Percentiles rank a stretch among this genome's conserved stretches.
These are phyloP conservation scores for Metarhizium humberi DNA, from an alignment of 2,329 filamentous ascomycete species.

Conservation along the genomic window DNA sequence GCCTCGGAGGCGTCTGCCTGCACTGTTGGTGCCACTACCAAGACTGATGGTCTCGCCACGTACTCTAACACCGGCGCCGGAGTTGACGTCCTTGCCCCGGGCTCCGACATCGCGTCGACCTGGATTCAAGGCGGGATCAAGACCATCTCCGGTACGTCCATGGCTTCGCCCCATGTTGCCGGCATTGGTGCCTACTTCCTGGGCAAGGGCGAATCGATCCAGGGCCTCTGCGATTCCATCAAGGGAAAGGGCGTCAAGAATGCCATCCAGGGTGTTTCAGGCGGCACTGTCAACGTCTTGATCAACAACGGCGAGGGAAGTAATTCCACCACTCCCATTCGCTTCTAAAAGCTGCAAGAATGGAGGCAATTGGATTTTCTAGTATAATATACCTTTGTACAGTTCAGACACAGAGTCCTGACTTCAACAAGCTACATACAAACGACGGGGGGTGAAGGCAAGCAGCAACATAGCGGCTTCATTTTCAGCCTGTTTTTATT, in stretches of 20 bases:
- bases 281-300: constrained; percentile 40
- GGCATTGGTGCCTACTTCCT: constrained; percentile 35
- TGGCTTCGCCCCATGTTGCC: constrained; percentile 29
- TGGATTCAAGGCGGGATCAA: constrained; percentile 30
- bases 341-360: too few species aligned
- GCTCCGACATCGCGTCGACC: constrained; percentile 33
- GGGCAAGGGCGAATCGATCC: constrained; percentile 30
- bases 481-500: too few species aligned
- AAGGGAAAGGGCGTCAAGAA: constrained; percentile 29
- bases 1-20: constrained; percentile 34
- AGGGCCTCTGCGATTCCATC: constrained; percentile 38
- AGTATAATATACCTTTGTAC: too few species aligned
- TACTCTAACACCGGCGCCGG: constrained; percentile 41
- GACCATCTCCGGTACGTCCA: constrained; percentile 33
- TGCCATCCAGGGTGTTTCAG: constrained; percentile 29
- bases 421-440: too few species aligned
- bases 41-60: constrained; percentile 25
- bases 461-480: too few species aligned
- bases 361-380: too few species aligned
- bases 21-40: constrained; percentile 38
- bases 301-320: constrained; percentile 40
- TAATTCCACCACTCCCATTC: too few species aligned
- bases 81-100: constrained; percentile 41
- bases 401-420: too few species aligned
- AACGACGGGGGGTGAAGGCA: too few species aligned